Conservation (phyloP, 1,284 basidiomycete genomes). For the Singerocomus rubriflavus region DNA sequence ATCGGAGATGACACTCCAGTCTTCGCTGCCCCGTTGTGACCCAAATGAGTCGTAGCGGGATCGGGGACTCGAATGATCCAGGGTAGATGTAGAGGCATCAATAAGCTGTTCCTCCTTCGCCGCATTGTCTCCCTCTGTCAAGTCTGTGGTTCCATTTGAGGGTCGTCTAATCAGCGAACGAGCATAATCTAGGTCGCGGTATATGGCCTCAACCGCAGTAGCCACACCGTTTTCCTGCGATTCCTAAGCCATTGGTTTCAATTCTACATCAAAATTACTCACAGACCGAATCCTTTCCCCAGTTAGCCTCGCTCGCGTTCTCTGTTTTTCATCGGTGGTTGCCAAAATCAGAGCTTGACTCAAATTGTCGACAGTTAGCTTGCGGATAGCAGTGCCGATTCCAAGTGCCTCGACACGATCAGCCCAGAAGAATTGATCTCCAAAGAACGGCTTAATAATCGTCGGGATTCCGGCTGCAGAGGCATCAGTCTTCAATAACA, state of each 20-base stretch:
- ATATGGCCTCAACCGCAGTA: constrained; percentile 87
- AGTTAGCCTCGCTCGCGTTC: constrained; percentile 76
- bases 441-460: constrained; percentile 96
- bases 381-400: constrained; percentile 82
- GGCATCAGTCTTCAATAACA: constrained; percentile 6
- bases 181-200: constrained; percentile 89
- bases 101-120: constrained; percentile 38
- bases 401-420: constrained; percentile 92
- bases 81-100: constrained; percentile 30
- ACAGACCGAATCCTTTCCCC: constrained; percentile 85
- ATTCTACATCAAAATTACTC: constrained; percentile 26
- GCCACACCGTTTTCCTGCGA: constrained; percentile 83
- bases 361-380: constrained; percentile 77
- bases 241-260: constrained; percentile 9
- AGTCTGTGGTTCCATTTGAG: constrained; percentile 35
- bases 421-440: constrained; percentile 97
- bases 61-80: constrained; percentile 36
- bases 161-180: constrained; percentile 72
- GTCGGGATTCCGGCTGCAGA: constrained; percentile 85
- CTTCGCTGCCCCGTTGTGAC: constrained; percentile 61
- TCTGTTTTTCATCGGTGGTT: constrained; percentile 85
- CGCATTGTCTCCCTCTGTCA: constrained; percentile 41
- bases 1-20: constrained; percentile 82
- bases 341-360: constrained; percentile 76
- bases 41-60: constrained; percentile 58